These are phyloP conservation scores for Filobasidium floriforme DNA, from an alignment of 768 basidiomycete genomes.

Conservation along the genomic window DNA sequence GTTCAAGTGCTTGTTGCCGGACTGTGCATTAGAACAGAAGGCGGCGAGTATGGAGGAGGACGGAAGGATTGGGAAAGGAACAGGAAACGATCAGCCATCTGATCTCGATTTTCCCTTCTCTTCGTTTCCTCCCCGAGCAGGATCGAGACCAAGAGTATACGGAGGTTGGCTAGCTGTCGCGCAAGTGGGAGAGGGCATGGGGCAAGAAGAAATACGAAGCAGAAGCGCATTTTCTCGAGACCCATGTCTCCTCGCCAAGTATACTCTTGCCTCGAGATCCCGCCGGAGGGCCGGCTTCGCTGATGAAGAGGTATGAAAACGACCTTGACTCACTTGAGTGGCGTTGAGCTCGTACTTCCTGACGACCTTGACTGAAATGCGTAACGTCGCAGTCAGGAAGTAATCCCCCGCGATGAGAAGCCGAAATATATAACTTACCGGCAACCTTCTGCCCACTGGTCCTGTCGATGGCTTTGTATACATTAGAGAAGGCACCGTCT, in stretches of 20 bases:
- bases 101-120: background rate
- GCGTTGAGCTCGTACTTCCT: slow-evolving; percentile 86
- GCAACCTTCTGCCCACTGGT: slow-evolving; percentile 71
- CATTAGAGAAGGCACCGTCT: slow-evolving; percentile 92
- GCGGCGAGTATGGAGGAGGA: slow-evolving; percentile 5
- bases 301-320: background rate
- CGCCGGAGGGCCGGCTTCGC: background rate
- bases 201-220: no score
- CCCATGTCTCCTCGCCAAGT: no score
- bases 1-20: slow-evolving; percentile 87
- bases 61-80: slow-evolving; percentile 12
- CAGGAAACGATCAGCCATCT: slow-evolving; percentile 10
- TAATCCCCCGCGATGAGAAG: slow-evolving; percentile 26
- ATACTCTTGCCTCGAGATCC: no score
- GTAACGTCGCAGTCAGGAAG: slow-evolving; percentile 3
- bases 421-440: slow-evolving; percentile 51
- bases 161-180: background rate
- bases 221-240: no score
- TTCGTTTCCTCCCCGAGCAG: background rate
- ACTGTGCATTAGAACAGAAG: slow-evolving; percentile 49
- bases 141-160: background rate
- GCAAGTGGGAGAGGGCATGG: background rate
- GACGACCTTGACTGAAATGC: slow-evolving; percentile 72
- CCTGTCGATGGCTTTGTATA: slow-evolving; percentile 82
- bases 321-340: slow-evolving; percentile 64